Percentiles rank a stretch among this genome's conserved stretches.
phyloP scores from a whole-genome alignment of 768 basidiomycete species.

The Kwoniella shandongensis region DNA sequence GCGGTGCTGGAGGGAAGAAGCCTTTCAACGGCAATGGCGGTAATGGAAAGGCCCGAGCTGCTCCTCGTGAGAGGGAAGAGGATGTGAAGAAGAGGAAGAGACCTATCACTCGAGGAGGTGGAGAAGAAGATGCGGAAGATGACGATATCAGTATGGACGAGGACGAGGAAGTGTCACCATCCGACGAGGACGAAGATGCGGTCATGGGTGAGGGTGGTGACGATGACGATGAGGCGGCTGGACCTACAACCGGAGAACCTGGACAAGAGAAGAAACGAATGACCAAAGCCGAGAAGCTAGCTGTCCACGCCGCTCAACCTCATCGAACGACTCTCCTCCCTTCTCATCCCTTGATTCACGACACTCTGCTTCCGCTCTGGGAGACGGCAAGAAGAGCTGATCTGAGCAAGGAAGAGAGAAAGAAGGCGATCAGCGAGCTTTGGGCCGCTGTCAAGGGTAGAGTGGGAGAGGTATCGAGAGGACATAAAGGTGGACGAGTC shows the following conservation, averaged over 20 bases:
- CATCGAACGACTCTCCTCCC: constrained; percentile 51
- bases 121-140: constrained; percentile 31
- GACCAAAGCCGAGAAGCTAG: constrained; percentile 46
- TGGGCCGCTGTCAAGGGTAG: constrained; percentile 76
- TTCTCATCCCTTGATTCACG: constrained; percentile 49
- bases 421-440: constrained; percentile 69
- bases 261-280: constrained; percentile 33
- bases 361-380: constrained; percentile 49
- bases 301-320: constrained; percentile 51
- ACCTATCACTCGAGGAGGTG: constrained; percentile 36
- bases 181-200: constrained; percentile 25
- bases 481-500: constrained; percentile 79
- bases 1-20: constrained; percentile 2
- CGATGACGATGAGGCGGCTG: constrained; percentile 24
- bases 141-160: constrained; percentile 25
- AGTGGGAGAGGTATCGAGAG: constrained; percentile 80
- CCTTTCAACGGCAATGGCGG: background rate
- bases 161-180: constrained; percentile 11
- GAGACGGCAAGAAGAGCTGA: constrained; percentile 50
- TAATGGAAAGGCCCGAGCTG: background rate
- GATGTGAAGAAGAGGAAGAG: constrained; percentile 28
- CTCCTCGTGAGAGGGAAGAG: constrained; percentile 15
- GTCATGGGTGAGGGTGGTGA: constrained; percentile 32
- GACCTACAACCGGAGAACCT: constrained; percentile 2
- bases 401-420: constrained; percentile 67